Evolutionary conservation across 768 basidiomycete genomes (phyloP).

Genomic region (Hydnum rufescens): DNA sequence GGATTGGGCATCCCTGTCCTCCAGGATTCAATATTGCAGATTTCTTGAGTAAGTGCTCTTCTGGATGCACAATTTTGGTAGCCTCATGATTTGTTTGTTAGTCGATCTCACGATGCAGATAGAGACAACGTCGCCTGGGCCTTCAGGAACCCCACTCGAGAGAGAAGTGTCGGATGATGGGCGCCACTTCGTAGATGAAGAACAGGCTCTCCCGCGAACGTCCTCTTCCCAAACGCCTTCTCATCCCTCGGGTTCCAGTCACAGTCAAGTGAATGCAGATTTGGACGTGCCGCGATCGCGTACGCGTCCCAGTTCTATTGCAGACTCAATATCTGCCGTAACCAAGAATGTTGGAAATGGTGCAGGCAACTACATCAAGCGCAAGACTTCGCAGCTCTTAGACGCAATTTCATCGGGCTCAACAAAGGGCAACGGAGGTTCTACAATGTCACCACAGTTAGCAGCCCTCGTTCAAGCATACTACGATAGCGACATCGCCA

Average conservation of each 20-base stretch:
- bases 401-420: constrained; percentile 29
- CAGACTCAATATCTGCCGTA: too few species aligned
- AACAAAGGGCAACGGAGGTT: constrained; percentile 15
- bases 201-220: constrained; percentile 27
- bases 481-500: constrained; percentile 42
- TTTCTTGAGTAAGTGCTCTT: constrained; percentile 56
- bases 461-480: constrained; percentile 55
- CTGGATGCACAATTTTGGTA: not conserved
- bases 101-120: constrained; percentile 55
- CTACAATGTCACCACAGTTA: constrained; percentile 36
- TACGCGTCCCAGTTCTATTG: too few species aligned
- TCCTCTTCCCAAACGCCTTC: not conserved
- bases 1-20: constrained; percentile 69
- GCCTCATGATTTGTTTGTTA: constrained; percentile 17
- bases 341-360: constrained; percentile 18
- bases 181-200: constrained; percentile 41
- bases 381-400: constrained; percentile 55
- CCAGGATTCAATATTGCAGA: constrained; percentile 94
- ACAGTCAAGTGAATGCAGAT: constrained; percentile 13
- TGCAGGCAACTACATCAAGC: constrained; percentile 30
- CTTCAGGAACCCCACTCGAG: constrained; percentile 9
- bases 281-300: constrained; percentile 22
- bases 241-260: not conserved
- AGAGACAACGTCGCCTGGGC: constrained; percentile 17
- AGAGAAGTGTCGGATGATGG: constrained; percentile 14